Evolutionary conservation across 1,139 yeast species (phyloP).

Genomic region (Pichia sp.): DNA sequence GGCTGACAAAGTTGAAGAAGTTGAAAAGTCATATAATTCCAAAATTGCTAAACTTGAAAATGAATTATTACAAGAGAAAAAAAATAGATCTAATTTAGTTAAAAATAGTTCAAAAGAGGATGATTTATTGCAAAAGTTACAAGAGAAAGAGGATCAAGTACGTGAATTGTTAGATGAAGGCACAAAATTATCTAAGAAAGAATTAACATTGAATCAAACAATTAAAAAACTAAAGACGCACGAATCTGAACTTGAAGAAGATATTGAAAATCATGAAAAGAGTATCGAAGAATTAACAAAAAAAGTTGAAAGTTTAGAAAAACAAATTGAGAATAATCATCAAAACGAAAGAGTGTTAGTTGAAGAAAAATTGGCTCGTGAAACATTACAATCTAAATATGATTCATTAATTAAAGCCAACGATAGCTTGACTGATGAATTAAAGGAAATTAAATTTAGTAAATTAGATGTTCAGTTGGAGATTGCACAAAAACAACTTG

Average conservation of each 20-base stretch:
- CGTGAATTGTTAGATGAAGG: constrained; percentile 71
- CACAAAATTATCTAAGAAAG: constrained; percentile 66
- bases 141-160: constrained; percentile 50
- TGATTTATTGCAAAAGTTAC: constrained; percentile 27
- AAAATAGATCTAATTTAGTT: not conserved
- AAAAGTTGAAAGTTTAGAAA: constrained; percentile 33
- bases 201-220: constrained; percentile 59
- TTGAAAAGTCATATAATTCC: constrained; percentile 6
- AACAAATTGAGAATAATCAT: constrained; percentile 22
- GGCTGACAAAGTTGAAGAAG: not conserved
- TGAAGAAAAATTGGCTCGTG: constrained; percentile 23
- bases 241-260: constrained; percentile 39
- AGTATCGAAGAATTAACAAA: constrained; percentile 31
- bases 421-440: constrained; percentile 24
- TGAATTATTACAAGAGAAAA: not conserved
- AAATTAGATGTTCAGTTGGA: constrained; percentile 38
- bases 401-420: constrained; percentile 23
- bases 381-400: constrained; percentile 26
- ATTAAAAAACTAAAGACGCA: constrained; percentile 55
- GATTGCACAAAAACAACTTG: constrained; percentile 33
- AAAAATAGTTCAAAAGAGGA: not conserved
- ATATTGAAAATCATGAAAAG: constrained; percentile 18
- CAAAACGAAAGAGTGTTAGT: constrained; percentile 24
- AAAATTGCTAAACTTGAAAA: constrained; percentile 4
- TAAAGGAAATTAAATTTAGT: constrained; percentile 28